Conservation (phyloP, 2,329 filamentous ascomycete genomes). For the Chaetomiaceae sp. region DNA sequence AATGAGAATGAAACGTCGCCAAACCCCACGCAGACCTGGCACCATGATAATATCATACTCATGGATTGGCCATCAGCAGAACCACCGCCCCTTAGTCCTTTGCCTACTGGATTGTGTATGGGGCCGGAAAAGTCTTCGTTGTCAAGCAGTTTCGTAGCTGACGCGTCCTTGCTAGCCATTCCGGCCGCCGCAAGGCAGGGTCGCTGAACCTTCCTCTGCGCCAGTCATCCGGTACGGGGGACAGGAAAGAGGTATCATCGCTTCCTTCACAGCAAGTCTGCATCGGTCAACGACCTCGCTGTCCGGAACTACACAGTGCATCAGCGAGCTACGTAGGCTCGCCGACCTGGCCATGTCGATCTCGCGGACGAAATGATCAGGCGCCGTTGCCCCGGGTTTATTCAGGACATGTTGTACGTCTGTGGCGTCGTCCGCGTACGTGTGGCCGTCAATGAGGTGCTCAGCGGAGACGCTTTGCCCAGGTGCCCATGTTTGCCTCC, state of each 20-base stretch:
- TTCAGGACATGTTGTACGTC: background rate
- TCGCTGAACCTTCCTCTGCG: too few relatives aligned
- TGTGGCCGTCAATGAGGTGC: too few relatives aligned
- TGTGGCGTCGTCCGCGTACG: background rate
- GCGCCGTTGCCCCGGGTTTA: too few relatives aligned
- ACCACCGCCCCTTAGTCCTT: background rate
- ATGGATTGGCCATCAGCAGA: background rate
- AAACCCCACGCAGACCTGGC: background rate
- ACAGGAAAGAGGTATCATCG: too few relatives aligned
- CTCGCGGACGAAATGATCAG: background rate
- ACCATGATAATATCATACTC: background rate
- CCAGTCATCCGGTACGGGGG: too few relatives aligned
- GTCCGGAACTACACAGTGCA: background rate
- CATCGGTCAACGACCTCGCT: background rate
- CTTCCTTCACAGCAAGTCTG: too few relatives aligned
- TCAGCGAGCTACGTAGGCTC: background rate
- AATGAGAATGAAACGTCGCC: background rate
- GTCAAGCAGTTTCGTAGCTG: too few relatives aligned
- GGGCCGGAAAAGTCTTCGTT: too few relatives aligned
- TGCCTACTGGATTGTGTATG: background rate
- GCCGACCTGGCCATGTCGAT: background rate
- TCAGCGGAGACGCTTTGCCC: background rate
- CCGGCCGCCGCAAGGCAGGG: too few relatives aligned
- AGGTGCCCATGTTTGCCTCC: too few relatives aligned
- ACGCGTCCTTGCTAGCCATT: too few relatives aligned